phyloP scores from a whole-genome alignment of 2,329 filamentous ascomycete genomes.

The Fusarium neocosmosporiellum region DNA sequence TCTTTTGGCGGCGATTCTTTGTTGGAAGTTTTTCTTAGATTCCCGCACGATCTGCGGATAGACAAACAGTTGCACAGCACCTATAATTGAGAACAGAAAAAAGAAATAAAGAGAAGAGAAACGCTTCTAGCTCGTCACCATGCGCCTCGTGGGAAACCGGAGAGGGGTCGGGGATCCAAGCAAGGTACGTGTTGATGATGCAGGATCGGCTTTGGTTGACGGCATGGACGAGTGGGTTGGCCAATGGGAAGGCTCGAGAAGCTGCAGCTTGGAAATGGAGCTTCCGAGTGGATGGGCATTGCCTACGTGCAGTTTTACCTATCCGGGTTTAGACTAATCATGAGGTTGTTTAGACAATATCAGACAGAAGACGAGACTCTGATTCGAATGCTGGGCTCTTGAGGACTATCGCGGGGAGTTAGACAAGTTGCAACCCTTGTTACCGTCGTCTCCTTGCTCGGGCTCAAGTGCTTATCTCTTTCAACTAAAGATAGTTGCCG shows the following conservation, averaged over 20 bases:
- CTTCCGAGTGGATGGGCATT: background rate
- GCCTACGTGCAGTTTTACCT: background rate
- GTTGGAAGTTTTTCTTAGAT: constrained; percentile 16
- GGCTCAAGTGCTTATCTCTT: constrained; percentile 1
- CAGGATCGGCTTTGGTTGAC: constrained; percentile 12
- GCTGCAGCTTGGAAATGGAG: constrained; percentile 8
- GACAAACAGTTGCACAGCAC: constrained; percentile 22
- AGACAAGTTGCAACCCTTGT: background rate
- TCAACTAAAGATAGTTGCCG: background rate
- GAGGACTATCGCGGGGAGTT: background rate
- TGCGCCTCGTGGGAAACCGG: background rate
- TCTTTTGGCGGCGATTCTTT: constrained; percentile 18
- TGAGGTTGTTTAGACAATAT: background rate
- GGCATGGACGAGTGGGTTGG: background rate
- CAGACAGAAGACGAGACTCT: background rate
- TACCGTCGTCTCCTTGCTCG: background rate
- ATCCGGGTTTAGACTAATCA: constrained; percentile 4
- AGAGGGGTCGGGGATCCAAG: background rate
- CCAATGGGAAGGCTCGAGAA: constrained; percentile 10
- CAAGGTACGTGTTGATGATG: constrained; percentile 12
- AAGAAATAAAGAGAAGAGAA: background rate
- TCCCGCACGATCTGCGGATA: constrained; percentile 26
- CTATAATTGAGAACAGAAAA: constrained; percentile 27
- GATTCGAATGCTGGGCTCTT: background rate
- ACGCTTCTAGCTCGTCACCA: background rate